Evolutionary conservation across 2,329 filamentous ascomycete genomes (phyloP), one percentile per base, ranked within the genome.

Genomic region (Pseudopithomyces maydicus): DNA sequence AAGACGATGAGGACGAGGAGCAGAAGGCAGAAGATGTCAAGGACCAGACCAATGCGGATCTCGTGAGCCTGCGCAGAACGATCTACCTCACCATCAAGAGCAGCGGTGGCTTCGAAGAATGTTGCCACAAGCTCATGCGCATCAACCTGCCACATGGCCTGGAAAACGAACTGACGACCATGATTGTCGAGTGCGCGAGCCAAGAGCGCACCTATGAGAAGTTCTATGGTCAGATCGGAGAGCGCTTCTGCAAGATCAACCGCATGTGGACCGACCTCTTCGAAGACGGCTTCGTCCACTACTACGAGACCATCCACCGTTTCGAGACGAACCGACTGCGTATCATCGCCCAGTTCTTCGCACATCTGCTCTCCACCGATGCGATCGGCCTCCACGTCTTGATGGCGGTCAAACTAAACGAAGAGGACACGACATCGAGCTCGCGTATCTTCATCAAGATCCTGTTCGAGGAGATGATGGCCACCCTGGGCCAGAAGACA

Each of bases 401-500:
- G 45, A 90, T 89, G 0, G 84, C 89, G 53, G 87, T 99, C 59
- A 93, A 93, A 73, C 80, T 99, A 50, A 99, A 95, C 71, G 93
- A 99, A 75, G 94, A 98, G 56, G 95, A 99, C 70, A 99, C 95
- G 0, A 99, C 94, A 0, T 94, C 92, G 1, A 95, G 92, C 61
- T 96, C 91, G 66, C 91, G 95, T 81, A 98, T 99, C 75, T 99
- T 98, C 73, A 90, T 99, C 82, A 98, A 97, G 81, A 98, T 98
- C 55, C 80, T 99, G 12, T 96, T 99, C 73, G 92, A 98, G 75
- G 92, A 97, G 70, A 85, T 98, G 22, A 85, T 88, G 4, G 92
- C 97, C 77, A 90, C 91, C 58, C 84, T 97, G 57, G 94, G 95
- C 56, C 88, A 97, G 82, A 82, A 88, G 45, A 91, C 90, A 69